Percentiles rank a stretch among this genome's conserved stretches.
These are phyloP conservation scores for Daldinia childiae DNA, from an alignment of 495 filamentous ascomycete species.

Conservation along the genomic window DNA sequence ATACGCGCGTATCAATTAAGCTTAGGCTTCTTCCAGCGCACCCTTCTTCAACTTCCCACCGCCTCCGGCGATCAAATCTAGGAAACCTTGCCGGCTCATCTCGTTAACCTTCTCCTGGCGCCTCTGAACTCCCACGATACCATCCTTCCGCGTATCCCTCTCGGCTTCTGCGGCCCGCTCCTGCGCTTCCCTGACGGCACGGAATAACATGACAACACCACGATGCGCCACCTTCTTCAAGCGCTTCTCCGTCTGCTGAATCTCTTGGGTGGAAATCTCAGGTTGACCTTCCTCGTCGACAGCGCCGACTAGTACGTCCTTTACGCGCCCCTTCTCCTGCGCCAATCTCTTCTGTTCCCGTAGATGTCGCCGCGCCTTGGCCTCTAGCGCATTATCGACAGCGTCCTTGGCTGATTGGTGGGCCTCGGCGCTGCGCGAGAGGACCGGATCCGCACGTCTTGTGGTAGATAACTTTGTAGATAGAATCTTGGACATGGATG, in stretches of 20 bases:
- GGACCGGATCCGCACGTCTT: slow-evolving; percentile 84
- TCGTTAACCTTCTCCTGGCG: slow-evolving; percentile 87
- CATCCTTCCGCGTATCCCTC: slow-evolving; percentile 70
- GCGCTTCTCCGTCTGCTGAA: slow-evolving; percentile 80
- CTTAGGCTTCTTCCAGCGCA: slow-evolving; percentile 60
- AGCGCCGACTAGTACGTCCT: slow-evolving; percentile 73
- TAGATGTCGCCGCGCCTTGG: slow-evolving; percentile 78
- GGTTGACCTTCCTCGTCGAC: slow-evolving; percentile 54
- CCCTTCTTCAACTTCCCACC: slow-evolving; percentile 63
- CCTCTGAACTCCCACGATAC: slow-evolving; percentile 75
- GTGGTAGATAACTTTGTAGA: slow-evolving; percentile 82
- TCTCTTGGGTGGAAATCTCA: slow-evolving; percentile 61
- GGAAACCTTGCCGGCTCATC: slow-evolving; percentile 95
- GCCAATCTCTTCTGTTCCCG: slow-evolving; percentile 83
- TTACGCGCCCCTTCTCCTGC: slow-evolving; percentile 85
- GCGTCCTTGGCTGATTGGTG: slow-evolving; percentile 70
- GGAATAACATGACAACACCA: slow-evolving; percentile 94
- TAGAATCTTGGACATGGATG: slow-evolving; percentile 90
- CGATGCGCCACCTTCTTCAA: slow-evolving; percentile 87
- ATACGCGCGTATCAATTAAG: background rate
- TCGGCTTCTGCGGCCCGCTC: slow-evolving; percentile 81
- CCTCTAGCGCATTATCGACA: slow-evolving; percentile 78
- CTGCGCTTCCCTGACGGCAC: slow-evolving; percentile 92
- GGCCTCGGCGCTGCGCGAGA: slow-evolving; percentile 79
- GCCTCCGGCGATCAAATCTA: slow-evolving; percentile 84